A percentile compares a stretch with the other conserved stretches of the same genome.
phyloP scores from a whole-genome alignment of 2,329 filamentous ascomycete species.

The Aureobasidium sp. region DNA sequence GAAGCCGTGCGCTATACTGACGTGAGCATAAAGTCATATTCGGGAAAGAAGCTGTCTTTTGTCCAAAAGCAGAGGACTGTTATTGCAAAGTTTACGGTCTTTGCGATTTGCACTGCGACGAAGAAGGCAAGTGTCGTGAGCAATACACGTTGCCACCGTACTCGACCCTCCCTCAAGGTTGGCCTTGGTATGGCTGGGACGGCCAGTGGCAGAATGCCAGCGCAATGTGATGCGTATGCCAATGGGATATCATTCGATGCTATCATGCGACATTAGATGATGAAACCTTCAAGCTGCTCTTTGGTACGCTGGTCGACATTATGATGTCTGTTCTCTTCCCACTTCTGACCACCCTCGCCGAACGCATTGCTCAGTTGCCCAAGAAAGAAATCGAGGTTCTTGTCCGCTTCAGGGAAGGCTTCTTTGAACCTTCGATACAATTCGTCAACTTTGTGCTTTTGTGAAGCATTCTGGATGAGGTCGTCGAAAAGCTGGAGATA shows the following conservation, averaged over 20 bases:
- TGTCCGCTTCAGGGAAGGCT: constrained; percentile 23
- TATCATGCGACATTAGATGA: neutral
- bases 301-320: neutral
- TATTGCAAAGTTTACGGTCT: constrained; percentile 62
- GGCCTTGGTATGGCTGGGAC: constrained; percentile 51
- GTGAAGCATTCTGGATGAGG: constrained; percentile 22
- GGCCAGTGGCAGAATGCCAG: constrained; percentile 21
- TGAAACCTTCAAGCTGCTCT: constrained; percentile 1
- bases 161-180: constrained; percentile 50
- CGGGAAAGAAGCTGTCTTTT: constrained; percentile 38
- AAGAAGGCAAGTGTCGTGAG: constrained; percentile 42
- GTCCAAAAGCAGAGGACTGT: constrained; percentile 52
- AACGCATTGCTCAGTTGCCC: constrained; percentile 27
- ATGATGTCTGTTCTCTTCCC: constrained; percentile 28
- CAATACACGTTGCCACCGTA: constrained; percentile 53
- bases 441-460: constrained; percentile 22
- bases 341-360: constrained; percentile 23
- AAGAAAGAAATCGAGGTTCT: constrained; percentile 29
- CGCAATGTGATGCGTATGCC: neutral
- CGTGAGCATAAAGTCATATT: constrained; percentile 8
- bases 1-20: neutral
- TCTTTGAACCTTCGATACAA: constrained; percentile 24
- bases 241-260: neutral
- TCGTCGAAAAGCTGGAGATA: constrained; percentile 24
- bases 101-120: constrained; percentile 40